A percentile compares a stretch with the other conserved stretches of the same genome.
These are phyloP conservation scores for Plicaturopsis crispa DNA, from an alignment of 768 basidiomycete genomes.

Conservation along the genomic window DNA sequence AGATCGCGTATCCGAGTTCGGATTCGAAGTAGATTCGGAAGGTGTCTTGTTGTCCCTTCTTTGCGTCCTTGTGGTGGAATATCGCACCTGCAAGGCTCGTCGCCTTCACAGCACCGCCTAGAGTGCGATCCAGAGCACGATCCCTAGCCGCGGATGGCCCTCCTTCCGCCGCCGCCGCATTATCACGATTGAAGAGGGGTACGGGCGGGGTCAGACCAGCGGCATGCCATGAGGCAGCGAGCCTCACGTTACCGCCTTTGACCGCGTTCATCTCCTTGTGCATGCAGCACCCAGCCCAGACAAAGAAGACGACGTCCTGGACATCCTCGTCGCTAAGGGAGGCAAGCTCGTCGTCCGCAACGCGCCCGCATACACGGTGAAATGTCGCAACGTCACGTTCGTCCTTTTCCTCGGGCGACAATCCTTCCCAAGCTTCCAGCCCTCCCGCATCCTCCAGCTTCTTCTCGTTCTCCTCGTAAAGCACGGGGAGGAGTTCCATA, in stretches of 20 bases:
- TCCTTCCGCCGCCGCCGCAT: conserved; percentile 10
- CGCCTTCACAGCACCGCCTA: conserved; percentile 17
- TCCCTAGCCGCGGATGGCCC: conserved; percentile 6
- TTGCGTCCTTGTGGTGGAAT: conserved; percentile 26
- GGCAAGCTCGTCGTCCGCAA: conserved; percentile 9
- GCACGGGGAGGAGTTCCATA: too few relatives aligned
- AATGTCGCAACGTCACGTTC: too few relatives aligned
- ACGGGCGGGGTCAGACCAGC: conserved; percentile 12
- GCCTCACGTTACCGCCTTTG: conserved; percentile 13
- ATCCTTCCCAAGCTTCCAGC: not conserved
- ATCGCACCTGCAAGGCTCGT: conserved; percentile 15
- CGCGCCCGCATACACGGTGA: too few relatives aligned
- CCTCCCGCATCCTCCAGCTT: not conserved
- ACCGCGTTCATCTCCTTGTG: conserved; percentile 25
- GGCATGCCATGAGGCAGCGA: conserved; percentile 9
- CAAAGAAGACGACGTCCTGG: conserved; percentile 9
- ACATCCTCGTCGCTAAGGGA: conserved; percentile 9
- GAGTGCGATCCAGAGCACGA: conserved; percentile 13
- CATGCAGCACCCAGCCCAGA: conserved; percentile 20
- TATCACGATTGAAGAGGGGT: conserved; percentile 19
- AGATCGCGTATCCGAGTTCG: conserved; percentile 6
- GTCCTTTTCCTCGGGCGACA: conserved; percentile 1
- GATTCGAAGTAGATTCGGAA: conserved; percentile 7
- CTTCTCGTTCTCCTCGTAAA: not conserved
- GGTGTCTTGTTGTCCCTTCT: conserved; percentile 20